These are phyloP conservation scores for Lactifluus hygrophoroides DNA, from an alignment of 768 basidiomycete species.

Conservation along the genomic window DNA sequence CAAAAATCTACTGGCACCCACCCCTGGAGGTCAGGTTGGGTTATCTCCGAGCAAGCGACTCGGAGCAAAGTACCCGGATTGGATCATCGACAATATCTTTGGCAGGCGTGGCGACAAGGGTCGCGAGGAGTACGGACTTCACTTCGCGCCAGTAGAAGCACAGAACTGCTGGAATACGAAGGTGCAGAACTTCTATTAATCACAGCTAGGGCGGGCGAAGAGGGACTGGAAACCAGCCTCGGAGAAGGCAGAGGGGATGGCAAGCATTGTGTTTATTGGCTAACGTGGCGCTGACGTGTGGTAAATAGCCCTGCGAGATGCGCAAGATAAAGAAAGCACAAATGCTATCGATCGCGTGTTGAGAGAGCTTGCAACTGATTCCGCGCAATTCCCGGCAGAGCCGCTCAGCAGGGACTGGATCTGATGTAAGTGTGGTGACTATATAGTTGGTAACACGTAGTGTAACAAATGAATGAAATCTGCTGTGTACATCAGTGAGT, in stretches of 20 bases:
- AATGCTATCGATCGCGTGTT: slow-evolving; percentile 36
- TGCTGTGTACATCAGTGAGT: not conserved
- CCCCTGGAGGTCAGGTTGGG: slow-evolving; percentile 27
- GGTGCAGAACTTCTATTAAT: slow-evolving; percentile 49
- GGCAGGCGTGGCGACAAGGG: slow-evolving; percentile 36
- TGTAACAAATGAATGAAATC: not conserved
- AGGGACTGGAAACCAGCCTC: slow-evolving; percentile 40
- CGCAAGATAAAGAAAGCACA: slow-evolving; percentile 33
- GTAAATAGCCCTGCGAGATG: slow-evolving; percentile 31
- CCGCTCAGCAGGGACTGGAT: slow-evolving; percentile 48
- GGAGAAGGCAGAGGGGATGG: slow-evolving; percentile 46
- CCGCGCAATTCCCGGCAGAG: slow-evolving; percentile 35
- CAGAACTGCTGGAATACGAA: slow-evolving; percentile 45
- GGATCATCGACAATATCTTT: slow-evolving; percentile 42
- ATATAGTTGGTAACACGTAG: slow-evolving; percentile 4
- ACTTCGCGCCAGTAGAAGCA: slow-evolving; percentile 43
- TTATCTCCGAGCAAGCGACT: slow-evolving; percentile 28
- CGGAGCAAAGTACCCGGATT: slow-evolving; percentile 39
- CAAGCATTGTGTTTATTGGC: slow-evolving; percentile 22
- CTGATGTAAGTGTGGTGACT: slow-evolving; percentile 21
- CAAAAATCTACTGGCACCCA: slow-evolving; percentile 48
- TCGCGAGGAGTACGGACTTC: slow-evolving; percentile 34
- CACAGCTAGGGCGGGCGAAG: slow-evolving; percentile 40
- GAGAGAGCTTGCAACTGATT: slow-evolving; percentile 38
- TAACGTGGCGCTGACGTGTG: not conserved